These are phyloP conservation scores for Postia placenta DNA, from an alignment of 768 basidiomycete species.

Conservation along the genomic window DNA sequence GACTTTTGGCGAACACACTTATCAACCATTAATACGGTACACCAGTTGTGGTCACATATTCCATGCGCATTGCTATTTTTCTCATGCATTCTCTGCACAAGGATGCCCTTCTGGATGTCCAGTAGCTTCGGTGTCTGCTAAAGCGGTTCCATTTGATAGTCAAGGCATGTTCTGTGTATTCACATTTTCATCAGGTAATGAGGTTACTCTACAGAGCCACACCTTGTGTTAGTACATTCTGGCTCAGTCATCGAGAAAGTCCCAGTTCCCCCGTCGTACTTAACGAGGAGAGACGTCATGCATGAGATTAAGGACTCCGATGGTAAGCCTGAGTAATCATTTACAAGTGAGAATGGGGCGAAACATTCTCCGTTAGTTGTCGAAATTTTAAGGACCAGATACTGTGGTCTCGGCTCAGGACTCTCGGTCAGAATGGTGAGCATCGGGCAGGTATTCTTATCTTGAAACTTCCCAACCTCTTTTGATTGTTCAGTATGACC, in stretches of 20 bases:
- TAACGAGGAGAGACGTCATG: not conserved
- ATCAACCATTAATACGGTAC: not conserved
- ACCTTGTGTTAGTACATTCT: constrained; percentile 1
- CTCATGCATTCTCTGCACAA: not conserved
- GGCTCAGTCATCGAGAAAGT: not conserved
- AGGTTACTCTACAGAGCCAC: not conserved
- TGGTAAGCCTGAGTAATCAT: too few species aligned
- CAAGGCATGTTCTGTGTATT: not conserved
- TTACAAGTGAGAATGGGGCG: too few species aligned
- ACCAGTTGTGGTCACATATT: constrained; percentile 1
- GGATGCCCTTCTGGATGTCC: constrained; percentile 3
- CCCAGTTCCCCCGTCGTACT: not conserved
- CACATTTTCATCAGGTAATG: too few species aligned
- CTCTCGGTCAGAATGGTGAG: constrained; percentile 4
- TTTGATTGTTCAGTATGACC: not conserved
- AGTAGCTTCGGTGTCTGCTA: not conserved
- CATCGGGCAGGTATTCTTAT: not conserved
- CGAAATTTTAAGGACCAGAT: not conserved
- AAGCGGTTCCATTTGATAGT: not conserved
- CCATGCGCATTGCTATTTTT: constrained; percentile 4
- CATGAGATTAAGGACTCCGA: too few species aligned
- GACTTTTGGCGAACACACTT: not conserved
- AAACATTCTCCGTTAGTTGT: not conserved
- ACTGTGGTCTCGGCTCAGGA: not conserved
- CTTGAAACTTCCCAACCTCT: too few species aligned